A percentile compares a stretch with the other conserved stretches of the same genome.
Evolutionary conservation across 2,329 filamentous ascomycete genomes (phyloP).

Genomic region (Pleomassaria siparia): DNA sequence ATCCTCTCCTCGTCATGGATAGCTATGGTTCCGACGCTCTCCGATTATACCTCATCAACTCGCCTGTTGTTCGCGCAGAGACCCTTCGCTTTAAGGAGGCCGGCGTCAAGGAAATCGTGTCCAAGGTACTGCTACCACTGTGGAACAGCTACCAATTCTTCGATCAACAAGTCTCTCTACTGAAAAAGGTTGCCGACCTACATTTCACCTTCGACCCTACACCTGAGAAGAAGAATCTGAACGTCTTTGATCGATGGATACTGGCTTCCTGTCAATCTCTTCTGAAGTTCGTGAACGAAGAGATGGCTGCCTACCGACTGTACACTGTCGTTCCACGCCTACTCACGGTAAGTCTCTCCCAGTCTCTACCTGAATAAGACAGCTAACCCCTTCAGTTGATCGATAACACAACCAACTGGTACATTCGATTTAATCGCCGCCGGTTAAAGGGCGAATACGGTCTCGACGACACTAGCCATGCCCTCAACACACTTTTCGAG

Average conservation of each 20-base stretch:
- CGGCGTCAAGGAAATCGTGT: conserved; percentile 92
- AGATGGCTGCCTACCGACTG: conserved; percentile 73
- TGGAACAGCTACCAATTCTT: conserved; percentile 99
- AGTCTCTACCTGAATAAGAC: background rate
- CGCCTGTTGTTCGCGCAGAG: conserved; percentile 88
- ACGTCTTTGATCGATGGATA: conserved; percentile 97
- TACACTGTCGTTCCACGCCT: conserved; percentile 92
- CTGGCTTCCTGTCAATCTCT: conserved; percentile 89
- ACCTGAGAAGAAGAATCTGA: conserved; percentile 74
- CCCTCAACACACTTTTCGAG: conserved; percentile 91
- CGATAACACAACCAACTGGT: conserved; percentile 98
- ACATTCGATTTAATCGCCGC: conserved; percentile 91
- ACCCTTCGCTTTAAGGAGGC: conserved; percentile 87
- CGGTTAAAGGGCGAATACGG: conserved; percentile 89
- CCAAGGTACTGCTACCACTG: conserved; percentile 83
- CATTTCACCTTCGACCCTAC: conserved; percentile 79
- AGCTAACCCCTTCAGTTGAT: conserved; percentile 58
- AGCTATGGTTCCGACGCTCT: conserved; percentile 91
- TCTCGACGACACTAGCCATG: conserved; percentile 81
- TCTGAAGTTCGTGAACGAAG: conserved; percentile 85
- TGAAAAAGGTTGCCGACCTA: conserved; percentile 80
- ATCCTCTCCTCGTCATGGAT: conserved; percentile 78
- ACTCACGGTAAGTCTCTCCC: conserved; percentile 50
- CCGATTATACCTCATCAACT: conserved; percentile 95
- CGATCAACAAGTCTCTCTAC: conserved; percentile 77